Percentiles rank a stretch among this genome's conserved stretches.
Conservation (phyloP, 2,329 filamentous ascomycete species). For the Plectosphaerella cucumerina region DNA sequence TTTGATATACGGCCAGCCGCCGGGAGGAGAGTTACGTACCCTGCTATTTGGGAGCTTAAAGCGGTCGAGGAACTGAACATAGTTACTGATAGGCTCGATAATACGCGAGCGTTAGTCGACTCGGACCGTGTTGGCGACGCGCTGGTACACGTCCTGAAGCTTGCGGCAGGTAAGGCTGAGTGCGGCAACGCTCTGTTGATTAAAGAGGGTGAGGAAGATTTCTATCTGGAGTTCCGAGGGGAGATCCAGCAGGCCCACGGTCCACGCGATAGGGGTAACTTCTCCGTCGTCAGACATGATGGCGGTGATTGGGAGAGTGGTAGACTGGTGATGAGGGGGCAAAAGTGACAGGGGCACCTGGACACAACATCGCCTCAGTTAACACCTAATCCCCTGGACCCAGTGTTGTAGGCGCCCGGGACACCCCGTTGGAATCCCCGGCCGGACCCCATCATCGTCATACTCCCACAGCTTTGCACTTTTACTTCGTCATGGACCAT, state of each 20-base stretch:
- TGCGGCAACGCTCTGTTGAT: neutral
- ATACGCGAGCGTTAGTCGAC: neutral
- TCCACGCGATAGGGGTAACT: neutral
- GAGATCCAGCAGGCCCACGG: neutral
- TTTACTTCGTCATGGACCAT: no score
- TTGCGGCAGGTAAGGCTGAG: neutral
- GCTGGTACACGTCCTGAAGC: neutral
- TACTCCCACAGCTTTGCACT: no score
- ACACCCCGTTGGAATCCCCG: no score
- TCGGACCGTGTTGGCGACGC: neutral
- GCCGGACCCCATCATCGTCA: no score
- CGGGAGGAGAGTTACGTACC: neutral
- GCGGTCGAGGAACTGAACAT: neutral
- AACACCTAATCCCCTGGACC: neutral
- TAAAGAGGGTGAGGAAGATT: neutral
- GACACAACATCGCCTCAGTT: neutral
- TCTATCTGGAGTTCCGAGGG: neutral
- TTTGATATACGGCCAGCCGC: neutral
- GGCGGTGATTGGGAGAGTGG: neutral
- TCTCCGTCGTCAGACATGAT: neutral
- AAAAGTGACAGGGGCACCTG: neutral
- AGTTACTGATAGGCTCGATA: neutral
- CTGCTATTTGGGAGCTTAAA: neutral
- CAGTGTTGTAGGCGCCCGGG: neutral
- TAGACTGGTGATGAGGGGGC: neutral